Evolutionary conservation across 345 rosid genomes (phyloP).

Genomic region (Linum tenue): DNA sequence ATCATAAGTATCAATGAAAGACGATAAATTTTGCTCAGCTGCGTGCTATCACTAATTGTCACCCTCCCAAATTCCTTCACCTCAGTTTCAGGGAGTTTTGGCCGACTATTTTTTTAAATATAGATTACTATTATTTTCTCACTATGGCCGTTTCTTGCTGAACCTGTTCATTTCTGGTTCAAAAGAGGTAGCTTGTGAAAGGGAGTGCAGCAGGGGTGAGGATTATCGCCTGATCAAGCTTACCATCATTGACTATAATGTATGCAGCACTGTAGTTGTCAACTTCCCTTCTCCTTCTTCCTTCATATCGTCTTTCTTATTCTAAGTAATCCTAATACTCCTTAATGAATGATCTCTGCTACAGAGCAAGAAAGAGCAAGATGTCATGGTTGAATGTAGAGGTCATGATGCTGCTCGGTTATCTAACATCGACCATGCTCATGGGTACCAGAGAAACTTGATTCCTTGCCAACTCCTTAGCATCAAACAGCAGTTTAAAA

Average conservation of each 20-base stretch:
- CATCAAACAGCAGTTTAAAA: not conserved
- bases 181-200: slow-evolving; percentile 73
- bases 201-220: slow-evolving; percentile 92
- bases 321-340: not conserved
- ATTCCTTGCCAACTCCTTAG: not conserved
- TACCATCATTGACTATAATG: slow-evolving; percentile 63
- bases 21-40: too few relatives aligned
- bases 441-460: slow-evolving; percentile 43
- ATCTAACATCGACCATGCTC: slow-evolving; percentile 61
- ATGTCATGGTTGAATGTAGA: slow-evolving; percentile 74
- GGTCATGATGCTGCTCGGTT: slow-evolving; percentile 95
- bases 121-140: not conserved
- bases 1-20: too few relatives aligned
- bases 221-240: slow-evolving; percentile 86
- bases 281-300: not conserved
- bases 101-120: not conserved
- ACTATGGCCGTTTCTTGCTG: not conserved
- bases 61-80: too few relatives aligned
- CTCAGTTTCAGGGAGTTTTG: too few relatives aligned
- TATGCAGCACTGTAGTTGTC: slow-evolving; percentile 16
- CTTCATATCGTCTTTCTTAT: not conserved
- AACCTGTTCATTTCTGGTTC: slow-evolving; percentile 11
- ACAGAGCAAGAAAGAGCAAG: slow-evolving; percentile 64
- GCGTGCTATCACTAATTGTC: too few relatives aligned
- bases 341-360: not conserved